phyloP scores from a whole-genome alignment of 148 eudicot genomes.

The Rhododendron griersonianum region DNA sequence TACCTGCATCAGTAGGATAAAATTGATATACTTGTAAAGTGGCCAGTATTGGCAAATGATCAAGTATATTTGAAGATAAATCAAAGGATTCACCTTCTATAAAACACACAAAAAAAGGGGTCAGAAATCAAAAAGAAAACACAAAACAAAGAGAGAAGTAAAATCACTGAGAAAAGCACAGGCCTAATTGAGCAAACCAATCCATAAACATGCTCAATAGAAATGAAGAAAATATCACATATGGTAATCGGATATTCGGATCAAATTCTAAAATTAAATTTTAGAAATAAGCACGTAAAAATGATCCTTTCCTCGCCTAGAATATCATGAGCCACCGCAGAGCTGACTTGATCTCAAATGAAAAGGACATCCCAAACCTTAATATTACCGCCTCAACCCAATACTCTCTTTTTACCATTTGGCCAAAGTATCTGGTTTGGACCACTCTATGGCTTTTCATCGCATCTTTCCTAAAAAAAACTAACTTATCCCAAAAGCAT shows the following conservation, averaged over 20 bases:
- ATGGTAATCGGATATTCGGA: background rate
- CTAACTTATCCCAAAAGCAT: background rate
- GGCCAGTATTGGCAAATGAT: background rate
- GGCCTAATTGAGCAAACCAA: background rate
- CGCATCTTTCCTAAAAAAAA: background rate
- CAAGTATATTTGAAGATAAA: background rate
- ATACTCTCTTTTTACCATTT: background rate
- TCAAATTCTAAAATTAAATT: background rate
- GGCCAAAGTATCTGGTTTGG: background rate
- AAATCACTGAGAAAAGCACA: background rate
- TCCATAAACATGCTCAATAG: background rate
- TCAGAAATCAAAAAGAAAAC: background rate
- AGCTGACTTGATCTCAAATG: background rate
- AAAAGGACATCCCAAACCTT: background rate
- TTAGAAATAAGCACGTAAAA: background rate
- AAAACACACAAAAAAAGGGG: background rate
- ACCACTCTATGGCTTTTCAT: background rate
- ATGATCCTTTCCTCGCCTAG: background rate
- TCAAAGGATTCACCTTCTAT: background rate
- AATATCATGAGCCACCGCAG: background rate
- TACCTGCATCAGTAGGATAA: slow-evolving; percentile 36
- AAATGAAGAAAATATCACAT: background rate
- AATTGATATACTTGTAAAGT: background rate
- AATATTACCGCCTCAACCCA: background rate
- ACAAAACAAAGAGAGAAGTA: background rate